Evolutionary conservation across 768 basidiomycete species (phyloP).

Genomic region (Termitomyces titanicus): DNA sequence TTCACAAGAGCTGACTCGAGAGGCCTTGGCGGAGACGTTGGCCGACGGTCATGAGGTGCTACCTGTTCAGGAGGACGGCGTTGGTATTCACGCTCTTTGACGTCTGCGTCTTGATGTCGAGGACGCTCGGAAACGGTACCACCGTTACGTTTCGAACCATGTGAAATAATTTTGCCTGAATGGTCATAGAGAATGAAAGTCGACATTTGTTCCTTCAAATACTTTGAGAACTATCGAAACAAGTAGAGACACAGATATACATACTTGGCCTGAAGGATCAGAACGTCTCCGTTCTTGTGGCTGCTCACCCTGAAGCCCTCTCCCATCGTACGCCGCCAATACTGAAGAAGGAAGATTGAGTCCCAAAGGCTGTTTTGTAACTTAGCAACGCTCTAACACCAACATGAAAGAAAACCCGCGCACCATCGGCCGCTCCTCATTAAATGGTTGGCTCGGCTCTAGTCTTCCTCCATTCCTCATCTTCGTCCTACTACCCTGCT

Average conservation of each 20-base stretch:
- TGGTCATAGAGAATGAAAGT: neutral
- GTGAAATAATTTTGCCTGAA: neutral
- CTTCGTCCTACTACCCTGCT: neutral
- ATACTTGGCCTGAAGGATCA: neutral
- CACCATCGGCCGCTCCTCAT: neutral
- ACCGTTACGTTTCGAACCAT: neutral
- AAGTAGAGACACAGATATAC: neutral
- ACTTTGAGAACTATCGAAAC: neutral
- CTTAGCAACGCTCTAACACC: neutral
- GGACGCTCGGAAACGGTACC: neutral
- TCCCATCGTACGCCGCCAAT: conserved; percentile 1
- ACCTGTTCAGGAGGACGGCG: neutral
- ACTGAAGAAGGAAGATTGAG: conserved; percentile 5
- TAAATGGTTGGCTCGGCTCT: neutral
- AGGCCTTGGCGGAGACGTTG: neutral
- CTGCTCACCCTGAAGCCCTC: neutral
- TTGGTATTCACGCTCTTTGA: neutral
- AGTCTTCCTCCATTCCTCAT: neutral
- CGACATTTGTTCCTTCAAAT: neutral
- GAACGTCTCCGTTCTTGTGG: neutral
- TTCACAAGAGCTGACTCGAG: neutral
- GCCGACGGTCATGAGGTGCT: neutral
- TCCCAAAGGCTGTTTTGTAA: neutral
- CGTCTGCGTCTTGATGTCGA: neutral
- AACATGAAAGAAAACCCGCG: neutral